Base-by-base conservation (phyloP, 257 asterid species). In the Scutellaria baicalensis region DNA sequence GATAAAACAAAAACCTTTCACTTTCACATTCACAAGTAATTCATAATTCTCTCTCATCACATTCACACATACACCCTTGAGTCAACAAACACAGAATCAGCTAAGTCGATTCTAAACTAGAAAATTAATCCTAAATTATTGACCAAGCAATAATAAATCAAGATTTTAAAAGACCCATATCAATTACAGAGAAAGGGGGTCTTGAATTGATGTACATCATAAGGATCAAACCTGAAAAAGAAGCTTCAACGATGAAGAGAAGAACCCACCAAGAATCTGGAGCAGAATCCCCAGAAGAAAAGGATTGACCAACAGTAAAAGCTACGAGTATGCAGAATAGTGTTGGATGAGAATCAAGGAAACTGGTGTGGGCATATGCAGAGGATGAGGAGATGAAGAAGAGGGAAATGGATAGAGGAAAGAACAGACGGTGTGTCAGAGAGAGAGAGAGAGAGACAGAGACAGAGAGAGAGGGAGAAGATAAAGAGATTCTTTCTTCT, bases 151-250 rank as follows among this genome's bases (percentile, higher is more conserved):
- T 17, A 31, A n/a, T 13, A 51, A 16, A 16, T 45, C 55, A 23
- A 45, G 47, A 66, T 65, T 70, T 31, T 6, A 35, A 40, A 2
- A 66, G 9, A 52, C 54, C 58, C 33, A 27, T 4, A 57, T 9
- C 20, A 17, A 78, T 4, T 50, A 16, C 50, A 72, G 35, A 40
- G 0, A 38, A 27, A n/a, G 33, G 42, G 50, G 18, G n/a, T 48
- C 70, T 7, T 9, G 3, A 36, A 36, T 38, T 16, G n/a, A 5
- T 11, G 21, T 27, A 9, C 6, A 43, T 8, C 59, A 7, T 8
- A 14, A 59, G 59, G 51, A 63, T 14, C 82, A 57, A 14, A 82
- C 92, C 87, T 82, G 84, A 73, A 76, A 4, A 17, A 72, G 33
- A 58, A 68, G 62, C 70, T 42, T 44, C 73, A 47, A 67, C 44